Evolutionary conservation across 2,329 filamentous ascomycete genomes (phyloP), one percentile per base, ranked within the genome.

Genomic region (Onygenales sp.): DNA sequence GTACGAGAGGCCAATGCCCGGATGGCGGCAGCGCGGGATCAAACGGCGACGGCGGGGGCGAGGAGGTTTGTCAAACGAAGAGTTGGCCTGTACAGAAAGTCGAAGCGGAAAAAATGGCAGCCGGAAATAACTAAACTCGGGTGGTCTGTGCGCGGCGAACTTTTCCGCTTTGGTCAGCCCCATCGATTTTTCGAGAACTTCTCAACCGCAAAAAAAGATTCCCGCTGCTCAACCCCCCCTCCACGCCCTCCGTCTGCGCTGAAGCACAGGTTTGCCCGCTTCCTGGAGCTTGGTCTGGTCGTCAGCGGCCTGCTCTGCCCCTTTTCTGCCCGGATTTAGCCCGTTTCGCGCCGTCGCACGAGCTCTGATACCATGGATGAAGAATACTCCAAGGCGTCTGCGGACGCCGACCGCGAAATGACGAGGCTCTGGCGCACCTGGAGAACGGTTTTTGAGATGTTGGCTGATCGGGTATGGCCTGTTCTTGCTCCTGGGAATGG

Each of bases 371-470:
- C 46, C 56, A 73, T 73, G 71, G 71, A 73, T 51, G 70, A 69
- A 21, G 69, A 72, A 41, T 66, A 63, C 35, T 64, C 66, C 36
- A 54, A 60, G 51, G 60, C 64, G 54, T 68, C 68, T 53, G 64
- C 62, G 35, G 71, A 73, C 38, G 68, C 69, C 53, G 65, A 69
- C 55, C 66, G 65, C 59, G 69, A 72, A 60, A 69, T 71, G 64
- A 78, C 82, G 59, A 84, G 87, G 67, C 82, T 96, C 62, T 98
- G 93, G 92, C 87, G 92, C 71, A 89, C 91, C 63, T 94, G 89
- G 83, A 84, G 84, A 72, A 98, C 93, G 7, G 84, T 90, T 48
- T 89, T 95, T 72, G 89, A 98, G 78, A 95, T 98, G 92, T 86
- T 93, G 63, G 78, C 81, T 57, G 93, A 97, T 71, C 78, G 92